phyloP scores from a whole-genome alignment of 2,329 filamentous ascomycete species.

The Trichothecium roseum region DNA sequence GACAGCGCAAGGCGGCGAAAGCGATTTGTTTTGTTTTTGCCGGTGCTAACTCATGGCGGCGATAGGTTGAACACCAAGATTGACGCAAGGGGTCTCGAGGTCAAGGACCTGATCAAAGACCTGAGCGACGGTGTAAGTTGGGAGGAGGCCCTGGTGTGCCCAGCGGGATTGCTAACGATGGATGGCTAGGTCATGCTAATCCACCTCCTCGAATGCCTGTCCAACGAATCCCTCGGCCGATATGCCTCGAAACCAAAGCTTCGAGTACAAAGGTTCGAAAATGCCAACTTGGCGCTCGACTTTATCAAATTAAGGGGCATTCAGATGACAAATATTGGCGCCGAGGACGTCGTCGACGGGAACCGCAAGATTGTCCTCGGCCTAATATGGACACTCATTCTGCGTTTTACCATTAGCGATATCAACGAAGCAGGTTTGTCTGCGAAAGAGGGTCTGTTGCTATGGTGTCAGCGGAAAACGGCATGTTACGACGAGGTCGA shows the following conservation, averaged over 20 bases:
- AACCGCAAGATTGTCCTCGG: conserved; percentile 97
- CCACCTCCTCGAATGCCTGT: conserved; percentile 93
- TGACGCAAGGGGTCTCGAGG: conserved; percentile 63
- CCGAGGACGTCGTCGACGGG: conserved; percentile 95
- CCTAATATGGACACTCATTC: conserved; percentile 95
- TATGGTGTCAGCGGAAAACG: conserved; percentile 98
- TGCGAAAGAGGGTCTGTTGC: conserved; percentile 84
- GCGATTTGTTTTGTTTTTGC: neutral
- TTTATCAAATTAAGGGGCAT: conserved; percentile 88
- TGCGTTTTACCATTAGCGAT: conserved; percentile 95
- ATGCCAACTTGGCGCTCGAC: conserved; percentile 90
- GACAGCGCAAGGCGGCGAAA: neutral
- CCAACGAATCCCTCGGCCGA: conserved; percentile 85
- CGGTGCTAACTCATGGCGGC: conserved; percentile 3
- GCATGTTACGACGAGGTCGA: conserved; percentile 97
- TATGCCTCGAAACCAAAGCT: conserved; percentile 96
- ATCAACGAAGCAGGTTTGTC: conserved; percentile 98
- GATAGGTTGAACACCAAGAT: conserved; percentile 94
- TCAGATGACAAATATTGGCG: conserved; percentile 96
- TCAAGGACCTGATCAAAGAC: conserved; percentile 80
- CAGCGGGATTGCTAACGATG: neutral
- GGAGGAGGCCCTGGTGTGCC: no score
- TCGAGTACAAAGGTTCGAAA: conserved; percentile 94
- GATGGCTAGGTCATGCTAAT: conserved; percentile 71
- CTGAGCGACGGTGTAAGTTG: conserved; percentile 81